phyloP scores from a whole-genome alignment of 208 protist genomes.

The Acanthamoeba triangularis region DNA sequence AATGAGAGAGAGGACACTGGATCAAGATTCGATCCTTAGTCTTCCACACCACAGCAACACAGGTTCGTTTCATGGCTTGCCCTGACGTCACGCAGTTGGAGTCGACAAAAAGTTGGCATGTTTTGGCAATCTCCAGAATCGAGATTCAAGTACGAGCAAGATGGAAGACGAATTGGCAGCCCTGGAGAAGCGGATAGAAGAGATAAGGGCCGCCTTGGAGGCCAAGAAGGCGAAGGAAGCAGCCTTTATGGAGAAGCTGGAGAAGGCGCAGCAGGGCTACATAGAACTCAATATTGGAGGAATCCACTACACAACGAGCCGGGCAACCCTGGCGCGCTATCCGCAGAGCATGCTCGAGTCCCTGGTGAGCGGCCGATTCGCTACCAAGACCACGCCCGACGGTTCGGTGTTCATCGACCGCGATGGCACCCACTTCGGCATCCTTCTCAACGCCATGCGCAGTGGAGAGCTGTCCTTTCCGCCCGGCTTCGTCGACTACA shows the following conservation, averaged over 20 bases:
- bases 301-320: background rate
- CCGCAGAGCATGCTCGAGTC: constrained; percentile 34
- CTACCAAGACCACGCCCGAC: background rate
- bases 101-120: background rate
- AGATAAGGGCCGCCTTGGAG: background rate
- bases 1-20: too few species aligned
- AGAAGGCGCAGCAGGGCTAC: background rate
- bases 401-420: constrained; percentile 69
- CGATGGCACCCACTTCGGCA: constrained; percentile 34
- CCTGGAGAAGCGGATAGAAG: background rate
- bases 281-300: background rate
- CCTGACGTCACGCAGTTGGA: too few species aligned
- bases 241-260: background rate
- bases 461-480: background rate
- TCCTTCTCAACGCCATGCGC: constrained; percentile 51
- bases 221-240: background rate
- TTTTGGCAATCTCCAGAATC: background rate
- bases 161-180: background rate
- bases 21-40: too few species aligned
- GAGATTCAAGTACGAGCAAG: background rate
- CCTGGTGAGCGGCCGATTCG: background rate
- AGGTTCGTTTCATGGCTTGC: too few species aligned
- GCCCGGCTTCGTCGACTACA: background rate
- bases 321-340: background rate
- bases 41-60: too few species aligned